Evolutionary conservation across 805 yeast species (phyloP), one percentile per base, ranked within the genome.

Genomic region (Crinitomyces ghanaensis): DNA sequence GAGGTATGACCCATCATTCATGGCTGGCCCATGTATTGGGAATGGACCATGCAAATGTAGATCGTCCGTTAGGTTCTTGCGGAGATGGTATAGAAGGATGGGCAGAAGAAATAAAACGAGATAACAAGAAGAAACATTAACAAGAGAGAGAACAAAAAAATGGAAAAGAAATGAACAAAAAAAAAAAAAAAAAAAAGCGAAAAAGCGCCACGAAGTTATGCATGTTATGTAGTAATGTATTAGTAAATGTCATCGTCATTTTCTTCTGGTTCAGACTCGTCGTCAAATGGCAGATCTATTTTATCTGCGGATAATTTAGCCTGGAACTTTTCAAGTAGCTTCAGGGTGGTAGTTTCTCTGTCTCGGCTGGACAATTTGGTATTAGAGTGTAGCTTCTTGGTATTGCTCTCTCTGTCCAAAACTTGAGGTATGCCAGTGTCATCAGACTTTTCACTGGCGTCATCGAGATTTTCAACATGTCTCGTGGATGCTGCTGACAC

Each of bases 51-150:
- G 71, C 80, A 9, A 61, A 57, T 3, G 59, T 80, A 3, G 95
- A 82, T 49, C 65, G 95, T 44, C 76, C 76, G 19, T 68, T 77
- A 5, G 83, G 84, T 19, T 77, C 81, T 0, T 58, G 74, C n/a
- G 96, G 96, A 20, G 76, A 71, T 33, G 96, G 83, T 58, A 82
- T 91, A 30, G 74, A 76, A 3, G 98, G 97, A 3, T 91, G 98
- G 98, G 70, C 73, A 19, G 62, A 61, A 37, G 95, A 84, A n/a
- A n/a, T n/a, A n/a, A n/a, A n/a, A n/a, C n/a, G n/a, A n/a, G n/a
- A n/a, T n/a, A n/a, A n/a, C n/a, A n/a, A n/a, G n/a, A n/a, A n/a
- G n/a, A n/a, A n/a, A n/a, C n/a, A n/a, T n/a, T n/a, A n/a, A n/a
- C n/a, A n/a, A n/a, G n/a, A n/a, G n/a, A n/a, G n/a, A n/a, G n/a